Conservation (phyloP, 1,284 basidiomycete species). For the Leccinum pachyderme region DNA sequence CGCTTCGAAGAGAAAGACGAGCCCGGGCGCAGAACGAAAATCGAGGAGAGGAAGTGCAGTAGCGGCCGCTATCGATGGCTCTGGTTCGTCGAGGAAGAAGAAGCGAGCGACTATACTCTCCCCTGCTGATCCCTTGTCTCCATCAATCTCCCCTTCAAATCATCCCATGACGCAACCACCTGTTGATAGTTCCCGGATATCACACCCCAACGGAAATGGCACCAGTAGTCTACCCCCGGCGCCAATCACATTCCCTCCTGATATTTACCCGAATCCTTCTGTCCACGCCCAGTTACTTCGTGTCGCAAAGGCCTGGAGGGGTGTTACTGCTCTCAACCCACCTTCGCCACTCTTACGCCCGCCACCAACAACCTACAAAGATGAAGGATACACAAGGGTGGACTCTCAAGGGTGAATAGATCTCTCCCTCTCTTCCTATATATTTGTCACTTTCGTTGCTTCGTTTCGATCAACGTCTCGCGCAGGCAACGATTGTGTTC, state of each 20-base stretch:
- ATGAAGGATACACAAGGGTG: slow-evolving; percentile 23
- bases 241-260: slow-evolving; percentile 40
- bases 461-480: slow-evolving; percentile 10
- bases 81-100: slow-evolving; percentile 38
- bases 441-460: not conserved
- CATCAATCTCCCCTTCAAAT: slow-evolving; percentile 18
- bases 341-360: slow-evolving; percentile 20
- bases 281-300: slow-evolving; percentile 54
- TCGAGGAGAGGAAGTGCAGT: slow-evolving; percentile 40
- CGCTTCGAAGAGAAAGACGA: slow-evolving; percentile 34
- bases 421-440: not conserved
- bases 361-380: slow-evolving; percentile 25
- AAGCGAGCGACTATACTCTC: slow-evolving; percentile 41
- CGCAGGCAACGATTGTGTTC: slow-evolving; percentile 11
- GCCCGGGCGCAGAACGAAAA: slow-evolving; percentile 49
- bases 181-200: slow-evolving; percentile 16
- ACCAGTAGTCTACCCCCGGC: slow-evolving; percentile 24
- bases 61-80: slow-evolving; percentile 37
- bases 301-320: slow-evolving; percentile 66
- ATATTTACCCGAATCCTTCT: slow-evolving; percentile 39
- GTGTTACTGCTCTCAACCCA: slow-evolving; percentile 58
- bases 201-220: slow-evolving; percentile 19
- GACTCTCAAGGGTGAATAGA: slow-evolving; percentile 32
- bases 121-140: slow-evolving; percentile 21
- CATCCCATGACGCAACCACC: slow-evolving; percentile 12